Evolutionary conservation across 371 early-diverging fungal species (phyloP), one percentile per base, ranked within the genome.

Genomic region (Syncephalastrum sp.): DNA sequence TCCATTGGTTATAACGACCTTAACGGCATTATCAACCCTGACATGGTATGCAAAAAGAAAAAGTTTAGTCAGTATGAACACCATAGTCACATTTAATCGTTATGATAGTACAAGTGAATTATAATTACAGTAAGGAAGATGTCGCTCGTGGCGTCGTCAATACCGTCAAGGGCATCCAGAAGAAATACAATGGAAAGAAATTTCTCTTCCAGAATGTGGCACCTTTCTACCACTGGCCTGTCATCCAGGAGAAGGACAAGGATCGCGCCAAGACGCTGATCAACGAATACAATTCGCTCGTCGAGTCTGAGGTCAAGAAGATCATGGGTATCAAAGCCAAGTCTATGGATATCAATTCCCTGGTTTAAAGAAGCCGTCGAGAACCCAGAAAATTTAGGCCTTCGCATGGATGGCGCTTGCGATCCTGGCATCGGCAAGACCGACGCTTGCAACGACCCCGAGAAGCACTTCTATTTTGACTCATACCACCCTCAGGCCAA

Each of bases 1-100:
- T 61, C 52, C 19, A 56, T 65, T 56, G 69, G 65, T 3, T 68
- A 65, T 21, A 68, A 68, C 12, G 64, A 67, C 17, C 50, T 64
- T 58, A 60, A 65, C 47, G 17, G 56, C 15, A 68, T 65, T 42
- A 16, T 68, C 14, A 65, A 68, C 14, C 60, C 57, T 7, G 54
- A 65, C 16, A 13, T 33, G 38, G 38, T 12, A 33, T 1, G 38
- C 8, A 10, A 10, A 33, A 0, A 33, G 10, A 12, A 33, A 7
- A 33, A 1, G 12, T 10, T 1, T 33, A 33, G 38, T 5, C 8
- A 33, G 38, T 33, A 10, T 33, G 38, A 33, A 10, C 10, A 33
- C 3, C 29, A 12, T 33, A 33, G 0, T 8, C 12, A 8, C 10
- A 33, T 2, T 10, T 10, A 33, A 12, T 10, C 2, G 1, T 33